Conservation (phyloP, 1,139 yeast species). For the Kurtzmaniella quercitrusa region DNA sequence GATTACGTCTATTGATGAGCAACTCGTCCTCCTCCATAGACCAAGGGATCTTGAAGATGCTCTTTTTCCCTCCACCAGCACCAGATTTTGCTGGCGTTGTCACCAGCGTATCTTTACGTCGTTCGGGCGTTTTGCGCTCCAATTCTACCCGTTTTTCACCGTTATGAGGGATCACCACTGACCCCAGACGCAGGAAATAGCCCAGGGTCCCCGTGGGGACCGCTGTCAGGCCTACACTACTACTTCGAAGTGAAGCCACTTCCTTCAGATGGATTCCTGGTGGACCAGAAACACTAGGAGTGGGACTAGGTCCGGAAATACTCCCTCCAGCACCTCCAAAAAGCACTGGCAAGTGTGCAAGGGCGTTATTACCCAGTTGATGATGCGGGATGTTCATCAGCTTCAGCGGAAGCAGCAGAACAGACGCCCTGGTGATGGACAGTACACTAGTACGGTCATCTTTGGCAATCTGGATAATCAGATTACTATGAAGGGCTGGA, state of each 20-base stretch:
- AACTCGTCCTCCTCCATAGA: slow-evolving; percentile 73
- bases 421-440: slow-evolving; percentile 34
- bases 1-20: slow-evolving; percentile 49
- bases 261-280: slow-evolving; percentile 29
- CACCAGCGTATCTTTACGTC: neutral
- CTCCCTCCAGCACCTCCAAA: slow-evolving; percentile 39
- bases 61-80: slow-evolving; percentile 15
- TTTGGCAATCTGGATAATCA: slow-evolving; percentile 40
- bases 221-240: slow-evolving; percentile 27
- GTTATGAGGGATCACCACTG: slow-evolving; percentile 39
- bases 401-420: slow-evolving; percentile 43
- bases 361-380: slow-evolving; percentile 34
- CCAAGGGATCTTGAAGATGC: slow-evolving; percentile 40
- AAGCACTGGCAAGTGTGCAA: slow-evolving; percentile 43
- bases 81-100: slow-evolving; percentile 7
- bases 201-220: slow-evolving; percentile 17
- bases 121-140: slow-evolving; percentile 9
- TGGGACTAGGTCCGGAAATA: slow-evolving; percentile 40
- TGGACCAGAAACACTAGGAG: slow-evolving; percentile 36
- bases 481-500: slow-evolving; percentile 29
- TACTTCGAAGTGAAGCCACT: slow-evolving; percentile 39
- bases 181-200: slow-evolving; percentile 41
- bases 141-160: slow-evolving; percentile 27
- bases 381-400: slow-evolving; percentile 50
- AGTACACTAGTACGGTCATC: slow-evolving; percentile 37